A percentile compares a stretch with the other conserved stretches of the same genome.
Evolutionary conservation across 176 grass and related monocot genomes (phyloP).

Genomic region (Elaeis guineensis): DNA sequence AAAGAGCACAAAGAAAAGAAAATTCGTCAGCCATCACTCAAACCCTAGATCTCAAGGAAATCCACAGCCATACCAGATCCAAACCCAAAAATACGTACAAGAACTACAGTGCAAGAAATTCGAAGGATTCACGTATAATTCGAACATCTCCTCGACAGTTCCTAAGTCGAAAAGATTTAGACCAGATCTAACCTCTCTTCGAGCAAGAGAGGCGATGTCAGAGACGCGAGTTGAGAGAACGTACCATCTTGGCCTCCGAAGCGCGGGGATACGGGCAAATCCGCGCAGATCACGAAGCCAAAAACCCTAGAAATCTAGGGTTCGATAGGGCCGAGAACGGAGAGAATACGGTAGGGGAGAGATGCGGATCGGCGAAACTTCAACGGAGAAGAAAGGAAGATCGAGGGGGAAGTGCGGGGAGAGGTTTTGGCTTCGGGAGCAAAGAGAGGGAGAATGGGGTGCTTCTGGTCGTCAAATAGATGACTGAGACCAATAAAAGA

Average conservation of each 20-base stretch:
- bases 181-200: background rate
- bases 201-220: background rate
- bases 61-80: background rate
- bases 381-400: too few relatives aligned
- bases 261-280: constrained; percentile 11
- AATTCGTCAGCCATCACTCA: constrained; percentile 9
- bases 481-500: too few relatives aligned
- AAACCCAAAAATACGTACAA: background rate
- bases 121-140: background rate
- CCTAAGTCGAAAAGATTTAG: background rate
- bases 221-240: constrained; percentile 14
- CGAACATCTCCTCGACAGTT: too few relatives aligned
- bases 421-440: too few relatives aligned
- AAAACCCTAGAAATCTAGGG: constrained; percentile 8
- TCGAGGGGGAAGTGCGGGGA: too few relatives aligned
- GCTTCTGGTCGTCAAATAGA: too few relatives aligned
- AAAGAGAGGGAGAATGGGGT: too few relatives aligned
- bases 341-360: background rate
- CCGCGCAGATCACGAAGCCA: background rate
- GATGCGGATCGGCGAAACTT: too few relatives aligned
- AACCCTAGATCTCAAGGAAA: constrained; percentile 56
- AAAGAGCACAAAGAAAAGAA: constrained; percentile 8
- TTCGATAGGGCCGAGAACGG: background rate
- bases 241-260: constrained; percentile 25
- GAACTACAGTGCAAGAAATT: constrained; percentile 5